Percentiles rank a stretch among this genome's conserved stretches.
Conservation (phyloP, 2,329 filamentous ascomycete genomes). For the Penicillium sp. region DNA sequence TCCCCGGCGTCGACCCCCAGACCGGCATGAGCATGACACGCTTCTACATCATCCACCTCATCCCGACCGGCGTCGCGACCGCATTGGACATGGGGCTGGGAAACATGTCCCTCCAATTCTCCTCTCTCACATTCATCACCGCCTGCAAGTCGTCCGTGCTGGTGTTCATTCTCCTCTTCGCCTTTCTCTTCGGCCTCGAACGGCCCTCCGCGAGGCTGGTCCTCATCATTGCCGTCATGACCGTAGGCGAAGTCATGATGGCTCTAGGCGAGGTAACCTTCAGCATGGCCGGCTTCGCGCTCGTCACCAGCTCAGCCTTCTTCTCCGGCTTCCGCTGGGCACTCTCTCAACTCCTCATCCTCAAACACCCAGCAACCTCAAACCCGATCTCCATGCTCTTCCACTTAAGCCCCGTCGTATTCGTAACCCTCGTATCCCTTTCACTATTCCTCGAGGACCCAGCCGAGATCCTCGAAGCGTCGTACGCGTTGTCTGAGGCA, state of each 20-base stretch:
- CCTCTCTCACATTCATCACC: slow-evolving; percentile 94
- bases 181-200: slow-evolving; percentile 90
- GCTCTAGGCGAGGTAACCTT: slow-evolving; percentile 92
- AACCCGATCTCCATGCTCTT: slow-evolving; percentile 98
- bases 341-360: slow-evolving; percentile 86
- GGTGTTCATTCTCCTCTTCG: slow-evolving; percentile 91
- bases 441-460: slow-evolving; percentile 87
- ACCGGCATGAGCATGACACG: slow-evolving; percentile 60
- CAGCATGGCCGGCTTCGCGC: slow-evolving; percentile 76
- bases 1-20: slow-evolving; percentile 42
- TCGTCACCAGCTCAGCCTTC: slow-evolving; percentile 89
- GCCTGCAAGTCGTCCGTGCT: slow-evolving; percentile 99
- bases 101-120: slow-evolving; percentile 93
- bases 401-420: slow-evolving; percentile 97
- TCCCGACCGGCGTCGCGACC: slow-evolving; percentile 86
- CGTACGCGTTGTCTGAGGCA: slow-evolving; percentile 59
- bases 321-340: slow-evolving; percentile 97
- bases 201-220: slow-evolving; percentile 79
- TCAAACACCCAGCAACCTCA: slow-evolving; percentile 88
- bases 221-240: slow-evolving; percentile 87
- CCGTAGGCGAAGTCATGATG: slow-evolving; percentile 92
- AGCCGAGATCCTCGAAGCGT: slow-evolving; percentile 60
- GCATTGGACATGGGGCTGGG: slow-evolving; percentile 93
- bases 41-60: slow-evolving; percentile 82
- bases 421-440: slow-evolving; percentile 73